Percentiles rank a stretch among this genome's conserved stretches.
Conservation (phyloP, 495 filamentous ascomycete species). For the Hypoxylon subgilvum region DNA sequence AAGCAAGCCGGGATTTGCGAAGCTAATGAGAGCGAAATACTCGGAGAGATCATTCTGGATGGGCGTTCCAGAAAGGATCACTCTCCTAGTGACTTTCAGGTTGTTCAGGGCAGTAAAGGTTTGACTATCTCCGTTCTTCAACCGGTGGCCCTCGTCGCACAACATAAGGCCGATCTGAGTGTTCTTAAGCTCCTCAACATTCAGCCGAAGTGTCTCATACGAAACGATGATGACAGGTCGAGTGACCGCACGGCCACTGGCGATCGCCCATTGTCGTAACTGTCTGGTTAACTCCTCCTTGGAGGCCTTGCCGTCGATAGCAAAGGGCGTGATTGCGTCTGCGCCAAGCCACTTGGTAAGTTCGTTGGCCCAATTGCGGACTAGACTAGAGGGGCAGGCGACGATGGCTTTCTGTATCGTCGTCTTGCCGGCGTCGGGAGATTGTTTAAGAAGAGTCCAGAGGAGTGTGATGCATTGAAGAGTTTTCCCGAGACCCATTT, state of each 20-base stretch:
- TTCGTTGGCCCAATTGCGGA: constrained; percentile 98
- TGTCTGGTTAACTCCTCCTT: constrained; percentile 91
- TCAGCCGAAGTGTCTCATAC: constrained; percentile 92
- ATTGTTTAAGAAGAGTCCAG: constrained; percentile 97
- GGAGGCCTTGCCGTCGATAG: constrained; percentile 93
- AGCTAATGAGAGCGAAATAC: constrained; percentile 95
- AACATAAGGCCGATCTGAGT: constrained; percentile 90
- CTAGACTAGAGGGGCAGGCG: constrained; percentile 95
- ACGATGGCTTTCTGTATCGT: constrained; percentile 98
- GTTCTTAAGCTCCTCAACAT: constrained; percentile 84
- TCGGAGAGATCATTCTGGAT: constrained; percentile 98
- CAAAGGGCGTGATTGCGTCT: constrained; percentile 90
- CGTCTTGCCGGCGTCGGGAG: constrained; percentile 87
- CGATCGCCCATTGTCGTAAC: constrained; percentile 91
- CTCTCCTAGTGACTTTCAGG: constrained; percentile 86
- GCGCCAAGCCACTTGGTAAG: constrained; percentile 92
- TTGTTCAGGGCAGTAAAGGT: constrained; percentile 90
- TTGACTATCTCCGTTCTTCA: constrained; percentile 96
- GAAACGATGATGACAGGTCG: constrained; percentile 99
- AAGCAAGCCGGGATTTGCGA: constrained; percentile 92
- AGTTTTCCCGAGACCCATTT: constrained; percentile 98
- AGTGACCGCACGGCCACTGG: constrained; percentile 86
- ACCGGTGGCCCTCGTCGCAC: constrained; percentile 98
- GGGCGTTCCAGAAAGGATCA: constrained; percentile 95
- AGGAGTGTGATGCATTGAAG: constrained; percentile 73